phyloP scores from a whole-genome alignment of 106 monocot species.

The Ottelia alismoides region DNA sequence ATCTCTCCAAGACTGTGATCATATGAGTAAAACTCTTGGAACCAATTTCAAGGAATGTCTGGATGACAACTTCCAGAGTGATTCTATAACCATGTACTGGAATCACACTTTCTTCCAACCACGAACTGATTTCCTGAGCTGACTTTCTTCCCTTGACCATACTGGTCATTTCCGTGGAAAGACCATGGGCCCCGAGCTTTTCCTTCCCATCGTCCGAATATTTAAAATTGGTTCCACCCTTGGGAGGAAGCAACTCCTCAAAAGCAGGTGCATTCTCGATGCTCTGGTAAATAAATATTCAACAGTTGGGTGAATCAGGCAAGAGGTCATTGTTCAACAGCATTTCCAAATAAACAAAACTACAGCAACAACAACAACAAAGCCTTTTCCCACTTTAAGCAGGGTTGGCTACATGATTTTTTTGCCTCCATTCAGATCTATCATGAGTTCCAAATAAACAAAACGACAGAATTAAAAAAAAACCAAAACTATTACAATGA shows the following conservation, averaged over 20 bases:
- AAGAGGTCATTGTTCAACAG: too few species aligned
- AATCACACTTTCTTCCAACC: constrained; percentile 63
- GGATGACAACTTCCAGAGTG: constrained; percentile 68
- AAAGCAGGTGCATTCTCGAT: constrained; percentile 62
- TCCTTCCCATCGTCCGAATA: constrained; percentile 37
- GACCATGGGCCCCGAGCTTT: constrained; percentile 18
- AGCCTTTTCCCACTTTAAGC: too few species aligned
- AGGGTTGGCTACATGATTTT: too few species aligned
- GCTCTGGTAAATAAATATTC: constrained; percentile 62
- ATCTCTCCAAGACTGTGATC: constrained; percentile 84
- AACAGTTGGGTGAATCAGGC: too few species aligned
- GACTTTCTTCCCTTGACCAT: constrained; percentile 58
- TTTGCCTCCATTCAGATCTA: too few species aligned
- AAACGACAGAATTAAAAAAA: too few species aligned
- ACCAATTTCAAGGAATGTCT: constrained; percentile 88
- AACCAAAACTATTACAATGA: too few species aligned
- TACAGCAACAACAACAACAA: too few species aligned
- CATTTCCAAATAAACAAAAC: too few species aligned
- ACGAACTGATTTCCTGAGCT: constrained; percentile 47
- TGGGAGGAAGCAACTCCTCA: constrained; percentile 76
- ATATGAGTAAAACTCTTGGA: constrained; percentile 98
- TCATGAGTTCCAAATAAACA: too few species aligned
- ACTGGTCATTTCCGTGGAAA: constrained; percentile 55
- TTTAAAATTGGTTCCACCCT: constrained; percentile 57
- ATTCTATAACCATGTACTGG: constrained; percentile 36